These are phyloP conservation scores for Scenedesmus sp. DNA, from an alignment of 163 green algal species.

Conservation along the genomic window DNA sequence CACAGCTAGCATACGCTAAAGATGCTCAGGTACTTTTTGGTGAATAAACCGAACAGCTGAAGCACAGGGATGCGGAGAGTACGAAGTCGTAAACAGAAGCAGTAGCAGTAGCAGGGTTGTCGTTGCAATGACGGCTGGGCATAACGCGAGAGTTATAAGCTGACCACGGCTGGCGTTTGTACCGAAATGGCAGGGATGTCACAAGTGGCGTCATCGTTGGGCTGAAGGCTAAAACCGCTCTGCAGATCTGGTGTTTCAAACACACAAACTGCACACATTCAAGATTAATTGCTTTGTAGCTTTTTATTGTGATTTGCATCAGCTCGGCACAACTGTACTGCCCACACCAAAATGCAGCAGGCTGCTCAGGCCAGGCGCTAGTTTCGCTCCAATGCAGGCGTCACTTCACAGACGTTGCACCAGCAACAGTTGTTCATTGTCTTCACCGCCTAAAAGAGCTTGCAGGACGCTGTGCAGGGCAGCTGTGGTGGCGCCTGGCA, in stretches of 20 bases:
- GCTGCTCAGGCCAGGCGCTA: background rate
- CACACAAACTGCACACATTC: background rate
- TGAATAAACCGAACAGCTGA: background rate
- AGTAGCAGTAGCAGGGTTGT: slow-evolving; percentile 10
- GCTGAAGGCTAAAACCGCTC: background rate
- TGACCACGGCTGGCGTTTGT: background rate
- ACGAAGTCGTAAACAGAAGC: background rate
- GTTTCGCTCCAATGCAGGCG: background rate
- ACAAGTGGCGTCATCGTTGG: background rate
- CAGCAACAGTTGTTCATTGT: background rate
- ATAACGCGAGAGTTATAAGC: background rate
- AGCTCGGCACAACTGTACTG: background rate
- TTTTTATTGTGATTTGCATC: background rate
- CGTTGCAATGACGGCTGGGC: background rate
- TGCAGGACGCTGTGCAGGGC: background rate
- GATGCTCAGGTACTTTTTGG: background rate
- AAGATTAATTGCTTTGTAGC: background rate
- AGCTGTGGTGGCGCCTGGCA: background rate
- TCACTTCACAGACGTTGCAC: background rate
- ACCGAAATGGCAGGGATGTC: background rate
- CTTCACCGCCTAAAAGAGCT: background rate
- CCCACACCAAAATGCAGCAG: background rate
- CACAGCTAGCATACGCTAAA: slow-evolving; percentile 1
- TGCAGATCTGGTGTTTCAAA: background rate
- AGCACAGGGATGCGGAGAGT: background rate